Conservation (phyloP, 2,329 filamentous ascomycete species). For the Nannizziopsis arthrosporioides region DNA sequence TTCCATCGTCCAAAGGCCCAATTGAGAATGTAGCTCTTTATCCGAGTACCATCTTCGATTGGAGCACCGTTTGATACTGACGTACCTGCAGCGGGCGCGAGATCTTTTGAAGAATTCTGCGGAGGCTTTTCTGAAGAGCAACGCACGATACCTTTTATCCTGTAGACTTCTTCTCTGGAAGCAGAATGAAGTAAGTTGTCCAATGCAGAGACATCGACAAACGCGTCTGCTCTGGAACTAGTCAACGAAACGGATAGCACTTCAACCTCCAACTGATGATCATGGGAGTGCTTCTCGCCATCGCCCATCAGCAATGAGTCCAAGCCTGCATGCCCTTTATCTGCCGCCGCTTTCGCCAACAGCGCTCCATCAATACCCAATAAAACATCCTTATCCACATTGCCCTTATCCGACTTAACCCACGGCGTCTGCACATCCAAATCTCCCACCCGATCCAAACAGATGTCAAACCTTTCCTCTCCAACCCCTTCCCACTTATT, state of each 20-base stretch:
- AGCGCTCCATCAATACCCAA: conserved; percentile 81
- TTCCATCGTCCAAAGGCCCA: conserved; percentile 98
- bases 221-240: conserved; percentile 19
- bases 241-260: conserved; percentile 70
- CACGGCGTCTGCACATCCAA: conserved; percentile 69
- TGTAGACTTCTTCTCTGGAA: conserved; percentile 87
- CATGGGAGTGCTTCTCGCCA: conserved; percentile 24
- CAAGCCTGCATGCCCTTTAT: conserved; percentile 29
- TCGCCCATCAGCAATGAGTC: conserved; percentile 21
- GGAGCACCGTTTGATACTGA: conserved; percentile 6
- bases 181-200: conserved; percentile 55
- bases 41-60: conserved; percentile 3
- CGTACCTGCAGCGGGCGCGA: conserved; percentile 25
- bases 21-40: conserved; percentile 71
- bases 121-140: conserved; percentile 31
- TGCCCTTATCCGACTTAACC: conserved; percentile 73
- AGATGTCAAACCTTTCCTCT: conserved; percentile 64
- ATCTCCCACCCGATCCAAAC: conserved; percentile 66
- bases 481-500: conserved; percentile 81
- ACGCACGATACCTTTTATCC: conserved; percentile 67
- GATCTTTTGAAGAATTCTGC: conserved; percentile 38
- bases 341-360: conserved; percentile 31
- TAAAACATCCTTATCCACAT: conserved; percentile 64
- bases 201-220: conserved; percentile 49
- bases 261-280: conserved; percentile 79